Base-by-base conservation (phyloP, 129 eudicot genomes). In the Lactuca sativa region DNA sequence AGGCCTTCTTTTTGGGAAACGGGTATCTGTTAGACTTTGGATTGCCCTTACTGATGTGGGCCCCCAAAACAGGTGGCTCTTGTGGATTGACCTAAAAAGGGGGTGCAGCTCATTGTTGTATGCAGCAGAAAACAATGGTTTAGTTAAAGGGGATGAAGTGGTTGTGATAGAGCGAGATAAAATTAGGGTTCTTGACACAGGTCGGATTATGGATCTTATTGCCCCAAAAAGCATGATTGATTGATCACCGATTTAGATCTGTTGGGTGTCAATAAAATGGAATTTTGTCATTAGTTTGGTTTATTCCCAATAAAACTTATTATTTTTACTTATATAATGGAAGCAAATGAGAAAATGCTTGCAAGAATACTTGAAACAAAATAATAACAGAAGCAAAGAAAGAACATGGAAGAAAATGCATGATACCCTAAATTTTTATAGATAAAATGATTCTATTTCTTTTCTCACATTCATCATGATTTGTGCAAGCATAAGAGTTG, bases 1-100 rank as follows among this genome's bases (percentile, higher is more conserved):
- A 25, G 95, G 98, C 55, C 88, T 82, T 59, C 97, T 84, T 71
- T 90, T 87, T 0, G 99, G 95, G 38, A 79, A 80, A 9, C 97
- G 90, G 43, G 84, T 77, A 73, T 90, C 97, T 0, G 96, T 90
- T 2, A 93, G 71, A 67, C 90, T 80, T 74, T 87, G 91, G 61
- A 90, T 78, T 16, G 87, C 76, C 34, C 74, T 76, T 64, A 56
- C 57, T 10, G 97, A 62, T 13, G 87, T 76, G 37, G 82, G 78
- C 14, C 75, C 70, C 80, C 85, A 83, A 31, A 69, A 61, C 68
- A 49, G 83, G 83, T 41, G 60, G 64, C 58, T 70, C 11, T 73
- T 80, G 58, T 66, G 70, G 73, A 70, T 3, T 41, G 87, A 77
- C 38, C 70, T 55, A 57, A 64, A 52, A 73, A 56, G 65, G 48